Evolutionary conservation across 352 stramenopile species (phyloP).

Genomic region (Peronospora destructor): DNA sequence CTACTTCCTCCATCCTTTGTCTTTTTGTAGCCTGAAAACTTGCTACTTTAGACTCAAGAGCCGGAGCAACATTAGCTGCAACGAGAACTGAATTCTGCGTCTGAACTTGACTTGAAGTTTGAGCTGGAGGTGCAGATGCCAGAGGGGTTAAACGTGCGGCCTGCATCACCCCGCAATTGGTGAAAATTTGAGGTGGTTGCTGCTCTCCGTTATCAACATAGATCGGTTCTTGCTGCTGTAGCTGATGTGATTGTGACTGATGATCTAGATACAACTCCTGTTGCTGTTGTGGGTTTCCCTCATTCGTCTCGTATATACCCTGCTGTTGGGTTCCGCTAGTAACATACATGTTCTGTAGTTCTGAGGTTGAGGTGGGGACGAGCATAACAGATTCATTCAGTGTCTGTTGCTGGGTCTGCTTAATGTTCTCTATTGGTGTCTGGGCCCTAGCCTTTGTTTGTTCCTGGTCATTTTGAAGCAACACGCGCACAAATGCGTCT

Average conservation of each 20-base stretch:
- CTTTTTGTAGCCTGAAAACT: slow-evolving; percentile 15
- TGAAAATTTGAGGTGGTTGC: slow-evolving; percentile 2
- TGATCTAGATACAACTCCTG: slow-evolving; percentile 10
- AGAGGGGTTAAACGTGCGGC: slow-evolving; percentile 8
- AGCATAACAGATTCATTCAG: slow-evolving; percentile 21
- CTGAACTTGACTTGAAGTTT: neutral
- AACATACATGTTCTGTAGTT: slow-evolving; percentile 19
- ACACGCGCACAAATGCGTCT: slow-evolving; percentile 34
- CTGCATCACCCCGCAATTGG: slow-evolving; percentile 5
- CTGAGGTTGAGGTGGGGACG: slow-evolving; percentile 10
- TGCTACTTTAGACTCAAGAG: slow-evolving; percentile 8
- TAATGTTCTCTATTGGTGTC: no score
- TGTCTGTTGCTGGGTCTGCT: slow-evolving; percentile 1
- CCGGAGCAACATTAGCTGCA: neutral
- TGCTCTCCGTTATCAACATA: slow-evolving; percentile 2
- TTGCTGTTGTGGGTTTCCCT: slow-evolving; percentile 2
- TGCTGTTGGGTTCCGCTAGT: slow-evolving; percentile 19
- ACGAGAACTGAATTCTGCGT: neutral
- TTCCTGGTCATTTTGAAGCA: slow-evolving; percentile 28
- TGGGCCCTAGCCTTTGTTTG: neutral
- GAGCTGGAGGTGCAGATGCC: slow-evolving; percentile 1
- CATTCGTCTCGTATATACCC: slow-evolving; percentile 2
- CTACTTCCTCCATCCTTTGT: slow-evolving; percentile 4
- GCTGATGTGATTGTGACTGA: neutral
- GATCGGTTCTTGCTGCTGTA: slow-evolving; percentile 1